Evolutionary conservation across 169 alveolate genomes (phyloP).

Genomic region (Plasmodium knowlesi): DNA sequence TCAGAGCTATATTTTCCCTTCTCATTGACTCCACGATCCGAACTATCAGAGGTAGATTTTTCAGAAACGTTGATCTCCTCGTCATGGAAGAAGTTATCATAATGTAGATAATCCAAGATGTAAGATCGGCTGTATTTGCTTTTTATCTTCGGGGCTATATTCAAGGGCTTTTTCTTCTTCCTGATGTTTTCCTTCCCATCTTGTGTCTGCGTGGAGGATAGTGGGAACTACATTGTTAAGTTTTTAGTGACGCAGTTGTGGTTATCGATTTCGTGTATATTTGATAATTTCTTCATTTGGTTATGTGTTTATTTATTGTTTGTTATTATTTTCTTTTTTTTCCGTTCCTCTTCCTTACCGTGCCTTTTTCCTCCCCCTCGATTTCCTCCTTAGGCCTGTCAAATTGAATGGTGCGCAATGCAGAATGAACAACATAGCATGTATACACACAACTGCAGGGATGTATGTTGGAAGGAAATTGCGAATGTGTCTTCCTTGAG

Average conservation of each 20-base stretch:
- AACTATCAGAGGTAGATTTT: constrained; percentile 18
- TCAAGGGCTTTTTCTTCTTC: constrained; percentile 10
- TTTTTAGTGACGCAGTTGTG: not conserved
- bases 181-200: not conserved
- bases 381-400: not conserved
- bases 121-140: not conserved
- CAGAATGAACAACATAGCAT: not conserved
- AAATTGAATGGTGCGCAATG: not conserved
- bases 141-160: constrained; percentile 11
- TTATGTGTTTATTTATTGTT: not conserved
- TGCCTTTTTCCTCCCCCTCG: not conserved
- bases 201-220: not conserved
- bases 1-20: not conserved
- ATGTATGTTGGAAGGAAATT: not conserved
- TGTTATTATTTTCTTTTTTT: not conserved
- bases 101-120: constrained; percentile 50
- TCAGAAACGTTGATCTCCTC: constrained; percentile 8
- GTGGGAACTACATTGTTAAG: not conserved
- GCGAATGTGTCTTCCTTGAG: not conserved
- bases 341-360: not conserved
- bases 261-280: not conserved
- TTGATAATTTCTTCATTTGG: not conserved
- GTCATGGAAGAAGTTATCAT: constrained; percentile 32
- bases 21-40: not conserved
- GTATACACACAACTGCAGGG: not conserved